Percentiles rank a stretch among this genome's conserved stretches.
Conservation (phyloP, 495 filamentous ascomycete genomes). For the Cladorrhinum samala region DNA sequence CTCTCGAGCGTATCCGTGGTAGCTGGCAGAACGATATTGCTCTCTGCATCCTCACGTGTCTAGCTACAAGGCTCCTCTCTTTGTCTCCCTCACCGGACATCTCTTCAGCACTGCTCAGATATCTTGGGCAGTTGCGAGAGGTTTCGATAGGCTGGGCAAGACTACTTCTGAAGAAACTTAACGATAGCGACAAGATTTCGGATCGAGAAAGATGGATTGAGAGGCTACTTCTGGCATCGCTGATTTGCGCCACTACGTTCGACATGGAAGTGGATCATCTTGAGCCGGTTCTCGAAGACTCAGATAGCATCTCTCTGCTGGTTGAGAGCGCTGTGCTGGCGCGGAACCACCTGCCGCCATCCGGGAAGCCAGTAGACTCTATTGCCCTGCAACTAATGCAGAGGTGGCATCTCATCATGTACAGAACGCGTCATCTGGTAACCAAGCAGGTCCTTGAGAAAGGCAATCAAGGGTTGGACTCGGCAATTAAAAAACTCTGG, state of each 20-base stretch:
- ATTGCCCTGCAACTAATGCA: constrained; percentile 4
- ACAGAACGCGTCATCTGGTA: neutral
- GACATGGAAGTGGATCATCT: constrained; percentile 4
- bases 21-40: constrained; percentile 20
- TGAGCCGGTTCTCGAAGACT: neutral
- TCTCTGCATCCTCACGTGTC: constrained; percentile 10
- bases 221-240: constrained; percentile 3
- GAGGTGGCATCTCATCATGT: constrained; percentile 11
- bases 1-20: constrained; percentile 7
- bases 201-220: neutral
- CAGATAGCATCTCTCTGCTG: neutral
- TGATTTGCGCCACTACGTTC: constrained; percentile 13
- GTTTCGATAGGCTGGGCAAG: constrained; percentile 15
- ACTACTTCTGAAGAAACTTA: neutral
- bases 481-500: neutral
- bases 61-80: constrained; percentile 14
- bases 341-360: constrained; percentile 4
- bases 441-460: neutral
- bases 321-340: constrained; percentile 8
- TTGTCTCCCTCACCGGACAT: neutral
- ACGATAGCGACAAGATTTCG: neutral
- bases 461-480: constrained; percentile 5
- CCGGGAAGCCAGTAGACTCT: neutral
- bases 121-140: constrained; percentile 2
- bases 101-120: constrained; percentile 3